Evolutionary conservation across 1,284 basidiomycete genomes (phyloP), one percentile per base, ranked within the genome.

Genomic region (Ceratobasidium sp.): DNA sequence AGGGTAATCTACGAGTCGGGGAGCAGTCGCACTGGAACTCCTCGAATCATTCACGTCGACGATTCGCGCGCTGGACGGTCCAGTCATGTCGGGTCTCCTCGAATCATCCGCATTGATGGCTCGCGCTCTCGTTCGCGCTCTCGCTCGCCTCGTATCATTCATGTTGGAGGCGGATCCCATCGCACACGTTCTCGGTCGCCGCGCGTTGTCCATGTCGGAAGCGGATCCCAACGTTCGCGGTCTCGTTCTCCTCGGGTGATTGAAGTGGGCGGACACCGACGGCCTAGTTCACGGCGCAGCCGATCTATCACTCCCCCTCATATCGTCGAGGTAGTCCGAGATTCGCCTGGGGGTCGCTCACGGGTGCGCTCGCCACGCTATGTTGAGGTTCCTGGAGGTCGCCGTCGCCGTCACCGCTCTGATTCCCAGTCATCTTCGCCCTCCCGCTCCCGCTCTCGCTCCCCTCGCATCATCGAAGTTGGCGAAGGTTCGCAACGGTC

Each of bases 311-410:
- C 25, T 13, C 54, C 52, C n/a, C 71, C 71, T 3, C 71, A 74
- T 54, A n/a, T 74, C 5, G 71, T 74, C n/a, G 71, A 64, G 17
- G 71, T 74, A 37, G 71, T 74, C 3, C 71, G 71, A 22, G 71
- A 64, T 37, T 52, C 59, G 0, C 59, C 59, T 40, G 29, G 43
- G 13, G 25, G 44, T 9, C 56, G 15, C 5, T 25, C 43, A 8
- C 34, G 68, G 25, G 68, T 56, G 17, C 44, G 71, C 59, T 74
- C 71, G n/a, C 71, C 71, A 13, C 52, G 40, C 9, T 34, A 22
- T 19, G 46, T 74, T 11, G 32, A 62, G 9, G 70, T 74, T 54
- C 59, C 71, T 44, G 71, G 70, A 49, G 22, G 44, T 32, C 71
- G 59, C 51, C 15, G 9, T 49, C 59, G 59, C n/a, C 25, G 37